Evolutionary conservation across 805 yeast species (phyloP), one percentile per base, ranked within the genome.

Genomic region (Martiniozyma abietophila): DNA sequence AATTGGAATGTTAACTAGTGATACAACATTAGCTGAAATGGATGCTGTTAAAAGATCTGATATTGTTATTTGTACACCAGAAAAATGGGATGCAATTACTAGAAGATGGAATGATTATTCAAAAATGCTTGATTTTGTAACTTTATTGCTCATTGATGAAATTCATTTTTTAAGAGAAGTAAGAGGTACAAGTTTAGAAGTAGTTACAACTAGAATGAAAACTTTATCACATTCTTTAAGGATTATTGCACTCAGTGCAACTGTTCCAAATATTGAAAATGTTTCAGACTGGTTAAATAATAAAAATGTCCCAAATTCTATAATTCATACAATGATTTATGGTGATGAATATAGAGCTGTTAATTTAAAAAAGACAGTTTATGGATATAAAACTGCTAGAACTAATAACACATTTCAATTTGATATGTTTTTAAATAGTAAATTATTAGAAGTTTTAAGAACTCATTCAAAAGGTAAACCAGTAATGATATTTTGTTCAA

Each of bases 21-120:
- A 86, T 59, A 86, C 86, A 94, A 95, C 86, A 49, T 59, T 86
- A 31, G 77, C 92, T 0, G 73, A 76, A 43, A 66, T 78, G 2
- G 95, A 86, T 53, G 82, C 85, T 27, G 54, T 74, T 46, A 70
- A 71, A 2, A 85, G 95, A 1, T 95, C 88, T 51, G 67, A 85
- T 25, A 80, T 86, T 40, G 95, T 86, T 3, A 85, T 96, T 1
- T 88, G 96, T 0, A 96, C 96, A 0, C 41, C 43, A 4, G 96
- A 86, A 50, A 86, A 86, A 56, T 86, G 96, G 96, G 96, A 86
- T 59, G 96, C 89, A 2, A 95, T 92, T 2, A 89, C 98, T 0
- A 71, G 97, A 50, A 89, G 89, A 51, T 79, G 86, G 32, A 77
- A 69, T 44, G 96, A 96, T 34, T 96, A 86, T 49, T 73, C 72